Evolutionary conservation across 305 asterid species (phyloP), one percentile per base, ranked within the genome.

Genomic region (Euphrasia arctica): DNA sequence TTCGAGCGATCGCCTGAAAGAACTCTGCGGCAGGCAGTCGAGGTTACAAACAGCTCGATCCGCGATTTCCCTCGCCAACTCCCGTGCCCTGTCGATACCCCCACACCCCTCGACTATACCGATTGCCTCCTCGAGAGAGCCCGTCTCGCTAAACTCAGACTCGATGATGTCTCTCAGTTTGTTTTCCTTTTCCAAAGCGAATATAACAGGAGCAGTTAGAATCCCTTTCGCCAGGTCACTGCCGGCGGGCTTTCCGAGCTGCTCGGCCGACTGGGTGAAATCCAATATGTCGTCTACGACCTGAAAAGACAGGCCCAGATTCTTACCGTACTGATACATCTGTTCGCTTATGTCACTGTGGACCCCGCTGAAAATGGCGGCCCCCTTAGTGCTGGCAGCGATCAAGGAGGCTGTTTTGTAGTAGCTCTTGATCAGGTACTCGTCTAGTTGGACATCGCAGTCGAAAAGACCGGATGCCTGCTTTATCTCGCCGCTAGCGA

Each of bases 401-500:
- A 87, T 87, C 74, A 92, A 63, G 63, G 98, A 90, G 52, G 98
- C 98, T 0, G 98, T 92, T 77, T 90, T 92, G 77, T 87, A 89
- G 85, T 87, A 92, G 68, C 97, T 90, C 82, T 90, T 92, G 76
- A 88, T 89, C 36, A 92, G 74, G 62, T 92, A 90, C 74, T 90
- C 98, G 0, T 92, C 97, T 2, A 92, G 80, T n/a, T 73, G 82
- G 50, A 84, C 90, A 57, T 89, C 98, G 47, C 97, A 90, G 80
- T 89, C 95, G 64, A 92, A 92, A 75, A 89, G 70, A 52, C 91
- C 74, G 1, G 96, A 87, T 0, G 97, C 98, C 72, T 92, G 98
- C 83, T 84, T 90, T 78, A 92, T 92, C 84, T 92, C 97, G 27
- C 98, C 98, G 56, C 97, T 90, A 18, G 98, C 98, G 39, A 92